Conservation (phyloP, 1,284 basidiomycete genomes). For the Phaffia rhodozyma region DNA sequence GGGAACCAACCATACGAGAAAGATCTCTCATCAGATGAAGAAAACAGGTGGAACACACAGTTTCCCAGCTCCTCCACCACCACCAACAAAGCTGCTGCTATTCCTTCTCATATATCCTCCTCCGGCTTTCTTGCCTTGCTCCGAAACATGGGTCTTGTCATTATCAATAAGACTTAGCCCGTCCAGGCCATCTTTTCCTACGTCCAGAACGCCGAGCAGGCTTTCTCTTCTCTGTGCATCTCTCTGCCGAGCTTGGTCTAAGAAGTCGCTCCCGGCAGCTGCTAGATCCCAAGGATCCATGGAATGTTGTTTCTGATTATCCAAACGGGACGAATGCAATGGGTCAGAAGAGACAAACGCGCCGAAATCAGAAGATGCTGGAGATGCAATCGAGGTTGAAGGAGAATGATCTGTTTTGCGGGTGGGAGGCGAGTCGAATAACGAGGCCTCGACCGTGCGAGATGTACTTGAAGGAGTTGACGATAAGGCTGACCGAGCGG, state of each 20-base stretch:
- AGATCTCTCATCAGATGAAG: too few species aligned
- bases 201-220: not conserved
- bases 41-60: too few species aligned
- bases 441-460: not conserved
- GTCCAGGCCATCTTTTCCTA: not conserved
- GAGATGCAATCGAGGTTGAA: not conserved
- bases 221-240: not conserved
- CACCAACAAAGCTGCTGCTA: too few species aligned
- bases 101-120: too few species aligned
- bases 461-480: not conserved
- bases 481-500: not conserved
- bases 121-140: too few species aligned
- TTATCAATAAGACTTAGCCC: not conserved
- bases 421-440: not conserved
- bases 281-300: not conserved
- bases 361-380: not conserved
- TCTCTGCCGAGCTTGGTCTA: constrained; percentile 1
- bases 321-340: constrained; percentile 1
- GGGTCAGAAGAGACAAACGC: not conserved
- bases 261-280: not conserved
- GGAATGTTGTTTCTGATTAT: not conserved
- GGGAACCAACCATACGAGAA: not conserved
- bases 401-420: not conserved
- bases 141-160: not conserved
- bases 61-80: too few species aligned